Base-by-base conservation (phyloP, 2,329 filamentous ascomycete species). In the Graphilbum ipis-grandicollis region DNA sequence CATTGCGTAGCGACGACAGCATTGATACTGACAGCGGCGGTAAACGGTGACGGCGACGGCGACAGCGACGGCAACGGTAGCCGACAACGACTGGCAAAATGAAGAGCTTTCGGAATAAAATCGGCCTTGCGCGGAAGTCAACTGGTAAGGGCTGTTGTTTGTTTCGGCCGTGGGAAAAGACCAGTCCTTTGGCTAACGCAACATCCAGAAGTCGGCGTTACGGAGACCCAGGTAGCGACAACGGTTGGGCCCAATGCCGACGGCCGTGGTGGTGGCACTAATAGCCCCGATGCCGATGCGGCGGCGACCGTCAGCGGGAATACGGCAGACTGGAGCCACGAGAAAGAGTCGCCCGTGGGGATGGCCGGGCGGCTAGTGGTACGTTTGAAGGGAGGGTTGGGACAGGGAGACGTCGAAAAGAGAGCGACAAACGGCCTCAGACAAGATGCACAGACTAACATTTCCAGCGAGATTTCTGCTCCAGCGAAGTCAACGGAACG, bases 91-190 rank as follows among this genome's bases (percentile, higher is more conserved):
- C 22, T 9, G 21, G 18, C n/a, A 36, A 9, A 14, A 45, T 45
- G 43, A 45, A 45, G 40, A 34, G 29, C 22, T 41, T 45, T 14
- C 42, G 43, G 15, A 32, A 34, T 23, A 43, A 42, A 33, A 35
- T 37, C 21, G 33, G 42, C 13, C 34, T 33, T n/a, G 30, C 23
- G 29, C 42, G 38, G 29, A 37, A 38, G 39, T 14, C 19, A 28
- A 18, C 26, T 5, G 26, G 26, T 28, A 28, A 23, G 21, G n/a
- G n/a, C n/a, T n/a, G n/a, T n/a, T n/a, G n/a, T n/a, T n/a, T n/a
- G n/a, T n/a, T n/a, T n/a, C n/a, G n/a, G n/a, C n/a, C n/a, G n/a
- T n/a, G n/a, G n/a, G n/a, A n/a, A n/a, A n/a, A n/a, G n/a, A n/a
- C n/a, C n/a, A n/a, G n/a, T n/a, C n/a, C n/a, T n/a, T n/a, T n/a